Conservation (phyloP, 2,329 filamentous ascomycete genomes). For the Sphaerulina vaccinii region DNA sequence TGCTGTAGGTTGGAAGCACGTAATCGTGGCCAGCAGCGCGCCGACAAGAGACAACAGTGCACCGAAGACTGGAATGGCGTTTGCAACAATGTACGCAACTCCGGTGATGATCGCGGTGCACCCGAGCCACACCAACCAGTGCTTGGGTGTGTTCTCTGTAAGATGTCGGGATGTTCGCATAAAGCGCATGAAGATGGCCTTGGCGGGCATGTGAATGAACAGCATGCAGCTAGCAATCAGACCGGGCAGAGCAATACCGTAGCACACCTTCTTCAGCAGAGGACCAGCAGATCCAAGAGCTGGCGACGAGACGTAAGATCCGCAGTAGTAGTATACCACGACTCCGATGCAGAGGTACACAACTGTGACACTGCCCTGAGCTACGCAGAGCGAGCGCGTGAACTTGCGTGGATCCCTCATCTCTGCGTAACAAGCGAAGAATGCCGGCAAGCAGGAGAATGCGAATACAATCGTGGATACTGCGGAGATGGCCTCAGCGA, state of each 20-base stretch:
- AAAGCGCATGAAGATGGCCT: slow-evolving; percentile 32
- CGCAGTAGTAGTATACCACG: slow-evolving; percentile 50
- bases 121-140: slow-evolving; percentile 26
- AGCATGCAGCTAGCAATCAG: slow-evolving; percentile 28
- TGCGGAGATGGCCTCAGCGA: slow-evolving; percentile 59
- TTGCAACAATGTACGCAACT: slow-evolving; percentile 28
- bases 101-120: slow-evolving; percentile 24
- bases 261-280: slow-evolving; percentile 47
- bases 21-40: slow-evolving; percentile 28
- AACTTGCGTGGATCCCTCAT: slow-evolving; percentile 41
- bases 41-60: slow-evolving; percentile 29
- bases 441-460: slow-evolving; percentile 41
- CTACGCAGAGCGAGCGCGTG: slow-evolving; percentile 36
- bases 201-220: slow-evolving; percentile 28
- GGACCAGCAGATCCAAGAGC: slow-evolving; percentile 49
- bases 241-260: slow-evolving; percentile 39
- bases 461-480: slow-evolving; percentile 53
- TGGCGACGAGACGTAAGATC: slow-evolving; percentile 49
- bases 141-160: slow-evolving; percentile 24
- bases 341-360: slow-evolving; percentile 41
- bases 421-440: slow-evolving; percentile 42
- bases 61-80: slow-evolving; percentile 29
- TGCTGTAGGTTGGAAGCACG: slow-evolving; percentile 37
- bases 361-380: slow-evolving; percentile 22
- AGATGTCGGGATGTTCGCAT: slow-evolving; percentile 30